Conservation (phyloP, 2,329 filamentous ascomycete species). For the Ascochyta fabae region DNA sequence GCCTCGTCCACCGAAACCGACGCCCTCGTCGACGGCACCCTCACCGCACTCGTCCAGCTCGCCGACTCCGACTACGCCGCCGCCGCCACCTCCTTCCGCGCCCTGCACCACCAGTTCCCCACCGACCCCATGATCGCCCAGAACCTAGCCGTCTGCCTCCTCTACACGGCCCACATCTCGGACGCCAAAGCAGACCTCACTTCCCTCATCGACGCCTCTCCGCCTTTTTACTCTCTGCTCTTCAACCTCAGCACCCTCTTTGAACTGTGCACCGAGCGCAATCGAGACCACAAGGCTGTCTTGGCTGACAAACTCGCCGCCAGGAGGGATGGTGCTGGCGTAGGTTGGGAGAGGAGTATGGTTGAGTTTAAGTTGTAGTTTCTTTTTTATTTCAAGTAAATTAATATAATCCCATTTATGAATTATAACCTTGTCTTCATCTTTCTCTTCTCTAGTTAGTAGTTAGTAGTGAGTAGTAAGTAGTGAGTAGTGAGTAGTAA, state of each 20-base stretch:
- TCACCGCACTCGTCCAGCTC: conserved; percentile 76
- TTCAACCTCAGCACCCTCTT: conserved; percentile 93
- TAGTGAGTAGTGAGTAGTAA: too few relatives aligned
- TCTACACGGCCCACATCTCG: conserved; percentile 78
- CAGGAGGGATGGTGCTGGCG: conserved; percentile 58
- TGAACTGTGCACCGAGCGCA: conserved; percentile 84
- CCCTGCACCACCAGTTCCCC: conserved; percentile 55
- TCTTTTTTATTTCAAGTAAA: too few relatives aligned
- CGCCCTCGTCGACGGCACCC: conserved; percentile 49
- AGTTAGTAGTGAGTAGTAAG: too few relatives aligned
- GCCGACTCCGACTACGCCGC: conserved; percentile 74
- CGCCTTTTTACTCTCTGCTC: conserved; percentile 74
- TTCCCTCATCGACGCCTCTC: conserved; percentile 64
- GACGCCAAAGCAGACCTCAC: conserved; percentile 71
- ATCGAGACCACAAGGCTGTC: conserved; percentile 70
- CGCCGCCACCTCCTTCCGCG: conserved; percentile 68
- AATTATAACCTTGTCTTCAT: too few relatives aligned
- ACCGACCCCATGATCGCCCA: conserved; percentile 75
- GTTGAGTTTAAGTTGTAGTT: conserved; percentile 76
- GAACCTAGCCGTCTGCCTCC: conserved; percentile 81
- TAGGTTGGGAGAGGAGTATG: conserved; percentile 74
- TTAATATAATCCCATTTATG: too few relatives aligned
- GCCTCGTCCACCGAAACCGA: conserved; percentile 32
- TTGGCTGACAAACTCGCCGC: conserved; percentile 74
- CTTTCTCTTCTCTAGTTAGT: too few relatives aligned